These are phyloP conservation scores for Glarea lozoyensis DNA, from an alignment of 495 filamentous ascomycete genomes.

Conservation along the genomic window DNA sequence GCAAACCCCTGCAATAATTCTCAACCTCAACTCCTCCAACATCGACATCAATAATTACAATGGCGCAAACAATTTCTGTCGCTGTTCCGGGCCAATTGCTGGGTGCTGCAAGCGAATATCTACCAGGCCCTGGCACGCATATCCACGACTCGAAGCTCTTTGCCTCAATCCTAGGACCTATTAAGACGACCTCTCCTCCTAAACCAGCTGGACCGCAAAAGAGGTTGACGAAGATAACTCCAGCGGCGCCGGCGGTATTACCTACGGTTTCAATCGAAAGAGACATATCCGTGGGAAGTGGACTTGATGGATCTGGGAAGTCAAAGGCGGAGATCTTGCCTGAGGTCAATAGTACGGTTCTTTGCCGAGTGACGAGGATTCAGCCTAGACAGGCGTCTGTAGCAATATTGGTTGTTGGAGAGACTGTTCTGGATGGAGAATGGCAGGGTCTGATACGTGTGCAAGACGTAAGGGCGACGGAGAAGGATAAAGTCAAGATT, in stretches of 20 bases:
- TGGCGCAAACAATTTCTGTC: constrained; percentile 16
- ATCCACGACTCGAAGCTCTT: constrained; percentile 60
- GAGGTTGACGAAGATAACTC: constrained; percentile 43
- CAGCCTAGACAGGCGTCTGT: constrained; percentile 74
- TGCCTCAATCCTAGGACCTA: constrained; percentile 60
- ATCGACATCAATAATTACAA: neutral
- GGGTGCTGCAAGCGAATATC: constrained; percentile 52
- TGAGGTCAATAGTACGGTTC: constrained; percentile 65
- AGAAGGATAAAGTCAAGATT: constrained; percentile 90
- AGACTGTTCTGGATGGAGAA: constrained; percentile 49
- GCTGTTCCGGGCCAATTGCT: constrained; percentile 71
- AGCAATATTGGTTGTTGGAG: constrained; percentile 70
- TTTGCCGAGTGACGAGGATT: constrained; percentile 80
- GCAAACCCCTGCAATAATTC: neutral
- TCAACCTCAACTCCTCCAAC: neutral
- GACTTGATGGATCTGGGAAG: constrained; percentile 1
- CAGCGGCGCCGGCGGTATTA: constrained; percentile 18
- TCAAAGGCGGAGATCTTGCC: constrained; percentile 62
- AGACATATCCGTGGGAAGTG: constrained; percentile 10
- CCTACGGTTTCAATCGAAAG: constrained; percentile 26
- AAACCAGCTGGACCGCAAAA: constrained; percentile 48
- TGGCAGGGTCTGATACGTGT: constrained; percentile 56
- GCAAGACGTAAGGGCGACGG: constrained; percentile 88
- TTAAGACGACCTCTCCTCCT: constrained; percentile 37
- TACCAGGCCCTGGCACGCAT: constrained; percentile 74